Base-by-base conservation (phyloP, 768 basidiomycete genomes). In the Artomyces pyxidatus region DNA sequence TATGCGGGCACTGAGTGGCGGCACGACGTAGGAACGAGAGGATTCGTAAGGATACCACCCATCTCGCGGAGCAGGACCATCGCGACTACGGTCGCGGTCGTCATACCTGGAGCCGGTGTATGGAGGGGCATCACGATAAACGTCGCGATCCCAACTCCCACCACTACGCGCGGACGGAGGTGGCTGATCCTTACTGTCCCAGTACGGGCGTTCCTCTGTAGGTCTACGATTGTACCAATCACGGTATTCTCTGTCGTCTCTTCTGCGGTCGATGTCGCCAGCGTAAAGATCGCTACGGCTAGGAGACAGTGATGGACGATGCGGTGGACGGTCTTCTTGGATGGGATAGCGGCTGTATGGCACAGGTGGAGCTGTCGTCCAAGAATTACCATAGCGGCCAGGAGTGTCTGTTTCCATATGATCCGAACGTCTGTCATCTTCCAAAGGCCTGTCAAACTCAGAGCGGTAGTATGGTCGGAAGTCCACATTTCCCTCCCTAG, bases 381-480 rank as follows among this genome's bases (percentile, higher is more conserved):
- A 53, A n/a, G 47, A 37, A 19, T 47, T 50, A 27, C 47, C 40
- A 32, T 47, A 53, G 39, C 54, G 54, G 8, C 50, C 40, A 23
- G 27, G 27, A 28, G 28, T 23, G 21, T 55, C 51, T 19, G 26
- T 29, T 16, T 45, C 37, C 29, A 45, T 35, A 1, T 43, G 41
- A n/a, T 54, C 52, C 7, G 47, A 37, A 29, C 48, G 48, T 21
- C 52, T 44, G 44, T 47, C 46, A 29, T 53, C 52, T 19, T 54
- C 55, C n/a, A 35, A 17, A 23, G 51, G 55, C 48, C 55, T 53
- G 27, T 21, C 47, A 11, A 56, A 50, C 46, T 54, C 55, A 37
- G 55, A 46, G 41, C 55, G 55, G 25, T 54, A 30, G 30, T 54
- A 56, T 12, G 55, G 49, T n/a, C 55, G 41, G 39, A 37, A 45